These are phyloP conservation scores for Porogramme epimiltina DNA, from an alignment of 1,284 basidiomycete genomes.

Conservation along the genomic window DNA sequence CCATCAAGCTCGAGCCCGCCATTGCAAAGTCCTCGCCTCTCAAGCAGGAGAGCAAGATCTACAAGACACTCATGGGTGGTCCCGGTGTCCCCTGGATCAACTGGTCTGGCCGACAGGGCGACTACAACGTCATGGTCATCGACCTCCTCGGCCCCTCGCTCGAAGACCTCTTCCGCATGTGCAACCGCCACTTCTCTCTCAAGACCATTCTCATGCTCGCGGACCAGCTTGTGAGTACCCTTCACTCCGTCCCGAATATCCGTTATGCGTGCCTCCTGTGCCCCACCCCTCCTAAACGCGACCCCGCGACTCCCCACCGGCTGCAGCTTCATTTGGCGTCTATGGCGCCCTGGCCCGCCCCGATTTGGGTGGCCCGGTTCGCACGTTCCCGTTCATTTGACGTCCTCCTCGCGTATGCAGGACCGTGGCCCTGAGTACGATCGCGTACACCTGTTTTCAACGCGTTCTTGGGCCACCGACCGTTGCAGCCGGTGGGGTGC, in stretches of 20 bases:
- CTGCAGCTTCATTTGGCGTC: not conserved
- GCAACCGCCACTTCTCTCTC: slow-evolving; percentile 88
- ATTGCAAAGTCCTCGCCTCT: slow-evolving; percentile 81
- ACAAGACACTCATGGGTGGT: slow-evolving; percentile 92
- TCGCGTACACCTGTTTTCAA: no score
- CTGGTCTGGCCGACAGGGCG: slow-evolving; percentile 93
- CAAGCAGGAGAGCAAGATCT: slow-evolving; percentile 90
- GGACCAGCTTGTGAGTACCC: slow-evolving; percentile 82
- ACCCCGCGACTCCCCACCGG: no score
- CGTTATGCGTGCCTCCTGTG: not conserved
- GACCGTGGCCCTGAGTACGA: no score
- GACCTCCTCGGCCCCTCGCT: slow-evolving; percentile 92
- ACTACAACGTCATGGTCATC: slow-evolving; percentile 97
- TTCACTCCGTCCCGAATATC: not conserved
- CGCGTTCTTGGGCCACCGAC: no score
- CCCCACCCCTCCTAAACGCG: no score
- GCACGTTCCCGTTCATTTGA: not conserved
- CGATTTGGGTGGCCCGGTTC: not conserved
- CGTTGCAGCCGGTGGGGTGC: not conserved
- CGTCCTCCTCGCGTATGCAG: not conserved
- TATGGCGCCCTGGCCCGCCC: not conserved
- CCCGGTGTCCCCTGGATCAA: slow-evolving; percentile 94
- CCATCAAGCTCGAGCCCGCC: slow-evolving; percentile 94
- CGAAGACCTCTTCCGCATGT: slow-evolving; percentile 95
- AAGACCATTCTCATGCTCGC: slow-evolving; percentile 92